Evolutionary conservation across 805 yeast species (phyloP).

Genomic region (Yarrowia alimentaria): DNA sequence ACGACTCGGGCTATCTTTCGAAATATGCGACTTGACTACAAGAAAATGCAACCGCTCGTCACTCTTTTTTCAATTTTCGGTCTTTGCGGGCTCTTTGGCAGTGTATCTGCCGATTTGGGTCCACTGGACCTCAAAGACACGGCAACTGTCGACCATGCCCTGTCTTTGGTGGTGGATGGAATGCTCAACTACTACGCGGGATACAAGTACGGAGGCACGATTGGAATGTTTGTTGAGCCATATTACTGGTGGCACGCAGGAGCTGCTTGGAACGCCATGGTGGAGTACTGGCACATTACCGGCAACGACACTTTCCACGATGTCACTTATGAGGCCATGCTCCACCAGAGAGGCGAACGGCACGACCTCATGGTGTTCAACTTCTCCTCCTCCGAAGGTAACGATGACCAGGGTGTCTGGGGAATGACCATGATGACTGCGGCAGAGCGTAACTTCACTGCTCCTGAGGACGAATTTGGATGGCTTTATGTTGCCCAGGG

Average conservation of each 20-base stretch:
- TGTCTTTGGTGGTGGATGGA: conserved; percentile 63
- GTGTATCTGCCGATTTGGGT: background rate
- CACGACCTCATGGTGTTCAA: conserved; percentile 74
- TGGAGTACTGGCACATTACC: conserved; percentile 73
- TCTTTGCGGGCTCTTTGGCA: too few relatives aligned
- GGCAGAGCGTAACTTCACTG: conserved; percentile 76
- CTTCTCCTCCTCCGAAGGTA: conserved; percentile 83
- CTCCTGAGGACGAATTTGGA: conserved; percentile 55
- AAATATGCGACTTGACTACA: too few relatives aligned
- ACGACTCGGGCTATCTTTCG: too few relatives aligned
- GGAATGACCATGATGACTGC: conserved; percentile 83
- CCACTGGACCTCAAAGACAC: conserved; percentile 31
- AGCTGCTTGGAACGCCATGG: conserved; percentile 64
- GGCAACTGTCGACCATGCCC: conserved; percentile 45
- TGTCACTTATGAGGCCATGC: conserved; percentile 57
- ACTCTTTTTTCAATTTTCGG: too few relatives aligned
- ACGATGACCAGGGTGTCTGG: conserved; percentile 94
- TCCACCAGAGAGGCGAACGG: conserved; percentile 62
- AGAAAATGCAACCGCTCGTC: too few relatives aligned
- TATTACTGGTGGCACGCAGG: conserved; percentile 95
- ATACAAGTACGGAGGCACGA: conserved; percentile 57
- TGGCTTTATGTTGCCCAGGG: conserved; percentile 84
- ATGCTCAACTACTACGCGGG: conserved; percentile 81
- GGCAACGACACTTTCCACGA: conserved; percentile 62
- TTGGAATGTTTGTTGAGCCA: conserved; percentile 70